Conservation (phyloP, 148 eudicot genomes). For the Simmondsia chinensis region DNA sequence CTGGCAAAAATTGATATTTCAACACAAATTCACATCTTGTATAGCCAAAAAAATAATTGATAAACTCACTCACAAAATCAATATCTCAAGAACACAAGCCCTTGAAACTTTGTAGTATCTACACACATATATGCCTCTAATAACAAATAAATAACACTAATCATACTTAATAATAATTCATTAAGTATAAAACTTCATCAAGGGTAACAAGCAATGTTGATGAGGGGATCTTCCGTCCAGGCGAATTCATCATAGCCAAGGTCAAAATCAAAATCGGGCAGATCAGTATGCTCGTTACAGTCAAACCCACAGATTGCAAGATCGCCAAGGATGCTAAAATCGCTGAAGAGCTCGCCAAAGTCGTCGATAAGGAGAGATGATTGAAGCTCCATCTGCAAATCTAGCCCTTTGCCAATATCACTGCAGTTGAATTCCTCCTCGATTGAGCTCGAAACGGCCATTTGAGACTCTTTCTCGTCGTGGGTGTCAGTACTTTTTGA, state of each 20-base stretch:
- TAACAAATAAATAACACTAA: conserved; percentile 2
- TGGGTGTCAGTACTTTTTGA: too few species aligned
- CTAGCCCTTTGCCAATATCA: conserved; percentile 35
- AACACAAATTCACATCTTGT: too few species aligned
- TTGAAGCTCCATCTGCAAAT: conserved; percentile 38
- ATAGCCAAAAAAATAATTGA: conserved; percentile 1
- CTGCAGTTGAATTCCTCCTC: conserved; percentile 17
- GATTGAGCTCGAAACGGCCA: conserved; percentile 14
- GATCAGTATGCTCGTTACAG: conserved; percentile 22
- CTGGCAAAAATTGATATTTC: conserved; percentile 2
- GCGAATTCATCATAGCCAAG: conserved; percentile 43
- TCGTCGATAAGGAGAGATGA: conserved; percentile 23
- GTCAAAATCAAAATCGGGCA: conserved; percentile 65
- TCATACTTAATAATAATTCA: conserved; percentile 7
- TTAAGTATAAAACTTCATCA: conserved; percentile 85
- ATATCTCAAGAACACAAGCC: conserved; percentile 13
- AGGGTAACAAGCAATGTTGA: conserved; percentile 66
- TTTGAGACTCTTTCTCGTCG: too few species aligned
- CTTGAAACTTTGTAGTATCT: conserved; percentile 19
- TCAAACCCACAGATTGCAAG: conserved; percentile 30
- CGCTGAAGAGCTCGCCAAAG: conserved; percentile 28
- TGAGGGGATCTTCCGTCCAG: conserved; percentile 52
- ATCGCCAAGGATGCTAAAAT: conserved; percentile 24
- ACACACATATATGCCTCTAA: conserved; percentile 1
- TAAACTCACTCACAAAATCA: conserved; percentile 18